phyloP scores from a whole-genome alignment of 306 rosid species.

The Myrica gale region DNA sequence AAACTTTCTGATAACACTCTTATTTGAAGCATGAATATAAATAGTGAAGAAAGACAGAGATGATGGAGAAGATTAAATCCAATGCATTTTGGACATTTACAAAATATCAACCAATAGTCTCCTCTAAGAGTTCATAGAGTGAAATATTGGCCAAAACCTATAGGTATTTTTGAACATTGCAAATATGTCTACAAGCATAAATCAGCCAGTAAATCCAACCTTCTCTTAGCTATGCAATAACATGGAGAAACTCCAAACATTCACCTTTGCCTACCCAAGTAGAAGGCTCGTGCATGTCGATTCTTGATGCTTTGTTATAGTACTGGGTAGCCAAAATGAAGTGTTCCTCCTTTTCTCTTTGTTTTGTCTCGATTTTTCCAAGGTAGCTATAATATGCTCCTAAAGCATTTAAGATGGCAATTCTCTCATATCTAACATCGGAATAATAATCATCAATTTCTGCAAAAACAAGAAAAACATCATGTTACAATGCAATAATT shows the following conservation, averaged over 20 bases:
- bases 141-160: neutral
- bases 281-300: constrained; percentile 95
- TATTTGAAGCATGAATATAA: neutral
- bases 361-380: constrained; percentile 95
- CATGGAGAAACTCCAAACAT: constrained; percentile 5
- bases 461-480: constrained; percentile 30
- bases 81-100: neutral
- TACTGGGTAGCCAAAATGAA: constrained; percentile 95
- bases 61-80: neutral
- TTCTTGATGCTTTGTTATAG: constrained; percentile 94
- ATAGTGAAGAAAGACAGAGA: neutral
- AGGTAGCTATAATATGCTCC: constrained; percentile 97
- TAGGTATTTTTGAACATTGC: no score
- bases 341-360: constrained; percentile 96
- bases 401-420: constrained; percentile 91
- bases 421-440: constrained; percentile 96
- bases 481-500: no score
- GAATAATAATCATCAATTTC: constrained; percentile 98
- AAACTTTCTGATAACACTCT: neutral
- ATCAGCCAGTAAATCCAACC: neutral
- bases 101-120: neutral
- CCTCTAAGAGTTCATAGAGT: neutral
- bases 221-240: neutral
- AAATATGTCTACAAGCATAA: neutral
- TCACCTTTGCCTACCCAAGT: constrained; percentile 99